Base-by-base conservation (phyloP, 345 rosid species). In the Camelina neglecta region DNA sequence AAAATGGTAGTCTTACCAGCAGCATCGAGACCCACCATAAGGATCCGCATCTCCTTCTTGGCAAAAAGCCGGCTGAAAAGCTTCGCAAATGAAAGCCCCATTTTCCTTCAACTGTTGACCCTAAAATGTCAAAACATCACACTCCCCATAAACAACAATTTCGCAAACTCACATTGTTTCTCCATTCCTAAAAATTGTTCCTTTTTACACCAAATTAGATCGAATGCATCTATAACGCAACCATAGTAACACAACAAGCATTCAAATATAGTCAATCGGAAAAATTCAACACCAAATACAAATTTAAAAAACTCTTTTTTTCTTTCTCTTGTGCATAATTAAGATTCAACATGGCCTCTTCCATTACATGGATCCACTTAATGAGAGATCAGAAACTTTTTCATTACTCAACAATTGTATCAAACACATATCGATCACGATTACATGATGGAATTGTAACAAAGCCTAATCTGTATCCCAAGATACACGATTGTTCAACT, bases 11-110 rank as follows among this genome's bases (percentile, higher is more conserved):
- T 88, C 86, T 88, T 88, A 86, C 92, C 92, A 80, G 92, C 92
- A 39, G 92, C 92, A 71, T 88, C 92, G 59, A 88, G 92, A 86
- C 92, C 92, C 23, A 88, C 92, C 92, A 88, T 87, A 45, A 88
- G 92, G 74, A 88, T 88, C 3, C 92, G 77, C 89, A 88, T 88
- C 86, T 88, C 92, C 60, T 84, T 88, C 84, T 86, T 88, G 16
- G 89, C 89, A 53, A 88, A 88, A 42, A 88, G 84, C 80, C 88
- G 77, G 77, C 89, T 85, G 71, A 88, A 88, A 36, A 88, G 88
- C 87, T 88, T 88, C 7, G 82, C 80, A 80, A 86, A 84, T 66
- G 88, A 81, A 83, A 86, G 79, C 85, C 92, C 92, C 92, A 88
- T 87, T 65, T 80, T 79, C 21, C 23, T 20, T 60, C 1, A 74